Evolutionary conservation across 208 protist genomes (phyloP), one percentile per base, ranked within the genome.

Genomic region (Trypanosoma scelopori): DNA sequence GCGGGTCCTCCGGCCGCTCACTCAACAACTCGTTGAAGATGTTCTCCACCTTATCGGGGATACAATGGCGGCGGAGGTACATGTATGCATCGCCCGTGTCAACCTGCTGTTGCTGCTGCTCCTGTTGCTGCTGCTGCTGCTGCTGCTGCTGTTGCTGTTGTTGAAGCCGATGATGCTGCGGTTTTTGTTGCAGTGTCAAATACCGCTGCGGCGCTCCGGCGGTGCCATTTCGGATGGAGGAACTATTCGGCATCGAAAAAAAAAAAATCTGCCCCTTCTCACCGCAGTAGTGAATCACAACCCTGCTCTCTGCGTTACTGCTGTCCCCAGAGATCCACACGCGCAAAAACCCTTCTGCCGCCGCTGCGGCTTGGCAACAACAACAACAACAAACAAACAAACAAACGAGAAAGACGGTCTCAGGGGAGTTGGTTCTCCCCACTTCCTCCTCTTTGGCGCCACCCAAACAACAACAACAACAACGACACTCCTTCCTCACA

Each of bases 11-110:
- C 1, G 84, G 84, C 45, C 68, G 61, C 1, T 71, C 73, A 30
- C 37, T 76, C 13, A 91, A 16, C 20, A 91, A 72, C n/a, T 60
- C 63, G 42, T 74, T 77, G 20, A 82, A 83, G 9, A 91, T 58
- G 28, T 70, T 43, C 39, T 86, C 78, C 22, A 91, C 79, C 27
- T 84, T 69, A 6, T 48, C 55, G 28, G 27, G 46, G 30, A 71
- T 25, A 45, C 37, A 25, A 55, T 74, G 43, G 37, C 32, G 50
- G 25, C 58, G 50, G 18, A 71, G 53, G 48, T 78, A 69, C 28
- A 28, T 13, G 55, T 65, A 57, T 6, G 63, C 32, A 5, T 70
- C 58, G 58, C 45, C 25, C n/a, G 23, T 15, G 41, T 65, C 62
- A 46, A 27, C 39, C 23, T 51, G 55, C 52, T 55, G 67, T 23